Evolutionary conservation across 177 flowering plant species (phyloP).

Genomic region (Vitis hybrid): DNA sequence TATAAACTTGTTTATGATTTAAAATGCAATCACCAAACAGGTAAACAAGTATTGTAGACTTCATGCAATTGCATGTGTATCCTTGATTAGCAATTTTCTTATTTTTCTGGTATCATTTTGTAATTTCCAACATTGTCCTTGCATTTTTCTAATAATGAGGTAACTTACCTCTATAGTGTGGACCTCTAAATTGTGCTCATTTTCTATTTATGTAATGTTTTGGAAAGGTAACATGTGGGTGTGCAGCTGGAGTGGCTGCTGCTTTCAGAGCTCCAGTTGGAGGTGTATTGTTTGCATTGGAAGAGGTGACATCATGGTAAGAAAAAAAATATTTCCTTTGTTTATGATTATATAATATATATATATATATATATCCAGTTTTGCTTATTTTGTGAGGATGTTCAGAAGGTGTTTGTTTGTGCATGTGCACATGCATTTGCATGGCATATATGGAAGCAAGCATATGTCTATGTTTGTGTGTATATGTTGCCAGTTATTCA

Average conservation of each 20-base stretch:
- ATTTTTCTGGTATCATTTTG: neutral
- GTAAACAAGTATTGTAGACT: neutral
- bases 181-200: constrained; percentile 19
- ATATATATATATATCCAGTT: neutral
- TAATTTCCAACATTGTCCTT: neutral
- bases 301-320: constrained; percentile 99
- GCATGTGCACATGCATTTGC: no score
- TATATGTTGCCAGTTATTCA: no score
- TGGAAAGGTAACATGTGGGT: constrained; percentile 98
- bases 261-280: constrained; percentile 99
- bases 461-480: no score
- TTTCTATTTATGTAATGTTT: constrained; percentile 30
- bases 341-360: neutral
- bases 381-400: neutral
- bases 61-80: neutral
- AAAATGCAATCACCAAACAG: neutral
- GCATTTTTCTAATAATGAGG: neutral
- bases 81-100: neutral
- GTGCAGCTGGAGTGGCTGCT: constrained; percentile 99
- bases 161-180: constrained; percentile 11
- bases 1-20: neutral
- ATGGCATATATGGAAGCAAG: no score
- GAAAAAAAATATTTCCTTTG: neutral
- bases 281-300: constrained; percentile 95
- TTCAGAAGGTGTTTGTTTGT: no score